phyloP scores from a whole-genome alignment of 164 flowering plant species.

The Amborella trichopoda region DNA sequence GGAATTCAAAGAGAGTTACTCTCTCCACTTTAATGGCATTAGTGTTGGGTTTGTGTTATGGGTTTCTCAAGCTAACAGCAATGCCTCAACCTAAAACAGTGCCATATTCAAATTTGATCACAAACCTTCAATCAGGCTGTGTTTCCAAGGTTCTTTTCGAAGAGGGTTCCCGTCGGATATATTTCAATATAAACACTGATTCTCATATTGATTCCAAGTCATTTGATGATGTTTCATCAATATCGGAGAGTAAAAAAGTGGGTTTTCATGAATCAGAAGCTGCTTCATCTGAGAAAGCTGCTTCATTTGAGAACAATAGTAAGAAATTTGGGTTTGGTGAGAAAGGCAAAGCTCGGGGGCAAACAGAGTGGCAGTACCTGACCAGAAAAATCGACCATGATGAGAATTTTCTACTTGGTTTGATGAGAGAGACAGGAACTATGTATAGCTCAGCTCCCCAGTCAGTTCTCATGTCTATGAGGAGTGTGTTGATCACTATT shows the following conservation, averaged over 20 bases:
- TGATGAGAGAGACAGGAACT: slow-evolving; percentile 85
- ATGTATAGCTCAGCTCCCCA: slow-evolving; percentile 80
- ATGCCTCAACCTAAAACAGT: slow-evolving; percentile 53
- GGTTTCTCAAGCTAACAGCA: slow-evolving; percentile 55
- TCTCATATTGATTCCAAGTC: not conserved
- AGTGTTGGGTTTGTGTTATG: slow-evolving; percentile 51
- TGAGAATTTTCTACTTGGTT: slow-evolving; percentile 69
- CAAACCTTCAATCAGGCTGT: slow-evolving; percentile 47
- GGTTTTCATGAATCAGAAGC: no score
- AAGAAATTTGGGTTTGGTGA: no score
- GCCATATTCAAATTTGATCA: slow-evolving; percentile 79
- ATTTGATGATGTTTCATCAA: slow-evolving; percentile 3
- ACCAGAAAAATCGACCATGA: slow-evolving; percentile 89
- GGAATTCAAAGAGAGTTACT: slow-evolving; percentile 36
- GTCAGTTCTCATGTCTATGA: slow-evolving; percentile 48
- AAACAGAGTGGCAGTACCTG: slow-evolving; percentile 64
- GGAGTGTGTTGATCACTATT: slow-evolving; percentile 58
- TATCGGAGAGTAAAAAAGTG: no score
- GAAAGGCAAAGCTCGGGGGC: slow-evolving; percentile 12
- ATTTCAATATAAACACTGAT: slow-evolving; percentile 27
- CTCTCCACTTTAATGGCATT: slow-evolving; percentile 33
- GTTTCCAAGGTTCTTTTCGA: slow-evolving; percentile 67
- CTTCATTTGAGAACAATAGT: no score
- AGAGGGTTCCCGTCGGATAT: slow-evolving; percentile 87
- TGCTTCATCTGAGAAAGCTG: no score